phyloP scores from a whole-genome alignment of 345 rosid genomes.

The Salix purpurea region DNA sequence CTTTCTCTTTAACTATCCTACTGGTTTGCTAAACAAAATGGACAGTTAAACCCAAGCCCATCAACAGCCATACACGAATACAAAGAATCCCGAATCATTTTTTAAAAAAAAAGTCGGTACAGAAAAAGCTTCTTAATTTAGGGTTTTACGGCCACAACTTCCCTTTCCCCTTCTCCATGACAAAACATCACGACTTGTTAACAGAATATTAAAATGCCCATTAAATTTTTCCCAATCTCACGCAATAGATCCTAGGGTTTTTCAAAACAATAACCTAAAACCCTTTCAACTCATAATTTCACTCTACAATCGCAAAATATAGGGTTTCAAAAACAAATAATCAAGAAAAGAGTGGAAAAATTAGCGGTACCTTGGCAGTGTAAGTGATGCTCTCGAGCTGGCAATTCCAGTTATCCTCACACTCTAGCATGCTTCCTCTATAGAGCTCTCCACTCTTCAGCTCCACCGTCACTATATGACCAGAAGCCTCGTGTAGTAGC shows the following conservation, averaged over 20 bases:
- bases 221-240: background rate
- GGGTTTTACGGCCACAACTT: background rate
- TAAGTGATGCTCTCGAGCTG: slow-evolving; percentile 80
- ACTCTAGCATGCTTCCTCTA: slow-evolving; percentile 85
- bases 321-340: slow-evolving; percentile 13
- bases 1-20: too few species aligned
- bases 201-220: background rate
- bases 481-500: slow-evolving; percentile 78
- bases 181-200: background rate
- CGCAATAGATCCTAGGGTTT: background rate
- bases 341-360: background rate
- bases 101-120: background rate
- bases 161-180: background rate
- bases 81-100: background rate
- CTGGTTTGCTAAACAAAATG: too few species aligned
- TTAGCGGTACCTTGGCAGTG: slow-evolving; percentile 54
- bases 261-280: background rate
- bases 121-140: background rate
- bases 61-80: background rate
- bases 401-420: slow-evolving; percentile 93
- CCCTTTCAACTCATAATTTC: background rate
- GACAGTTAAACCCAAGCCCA: too few species aligned
- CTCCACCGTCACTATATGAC: slow-evolving; percentile 81
- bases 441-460: slow-evolving; percentile 85
- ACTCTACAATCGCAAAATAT: slow-evolving; percentile 12